Conservation (phyloP, 129 eudicot genomes). For the Sambucus nigra region DNA sequence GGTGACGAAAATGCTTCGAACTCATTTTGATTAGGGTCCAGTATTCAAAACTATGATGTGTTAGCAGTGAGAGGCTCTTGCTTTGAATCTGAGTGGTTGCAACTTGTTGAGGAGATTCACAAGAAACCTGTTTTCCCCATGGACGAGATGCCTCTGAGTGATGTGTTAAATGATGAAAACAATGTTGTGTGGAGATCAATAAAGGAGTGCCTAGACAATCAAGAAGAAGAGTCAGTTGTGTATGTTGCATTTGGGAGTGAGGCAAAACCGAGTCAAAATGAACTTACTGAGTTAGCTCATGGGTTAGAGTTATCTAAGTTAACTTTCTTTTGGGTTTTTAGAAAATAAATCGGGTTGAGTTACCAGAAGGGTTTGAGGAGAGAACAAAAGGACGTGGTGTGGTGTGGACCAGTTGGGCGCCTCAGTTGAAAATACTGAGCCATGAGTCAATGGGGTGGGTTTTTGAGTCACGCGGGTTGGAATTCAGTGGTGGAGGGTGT, state of each 20-base stretch:
- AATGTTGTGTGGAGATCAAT: not conserved
- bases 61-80: not conserved
- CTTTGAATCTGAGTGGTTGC: not conserved
- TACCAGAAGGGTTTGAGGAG: conserved; percentile 18
- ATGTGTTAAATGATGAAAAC: too few species aligned
- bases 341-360: not conserved
- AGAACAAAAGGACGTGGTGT: conserved; percentile 5
- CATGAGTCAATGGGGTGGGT: conserved; percentile 17
- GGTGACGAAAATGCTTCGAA: not conserved
- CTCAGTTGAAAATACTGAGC: conserved; percentile 16
- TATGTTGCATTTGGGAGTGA: conserved; percentile 15
- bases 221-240: not conserved
- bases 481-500: conserved; percentile 13
- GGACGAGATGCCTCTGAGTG: not conserved
- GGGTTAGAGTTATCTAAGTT: conserved; percentile 15
- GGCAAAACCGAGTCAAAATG: conserved; percentile 10
- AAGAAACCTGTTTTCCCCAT: not conserved
- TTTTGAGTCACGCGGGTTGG: conserved; percentile 14
- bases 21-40: not conserved
- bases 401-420: conserved; percentile 19
- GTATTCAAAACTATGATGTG: not conserved
- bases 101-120: not conserved
- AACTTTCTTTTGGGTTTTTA: conserved; percentile 12
- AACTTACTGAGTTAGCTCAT: conserved; percentile 15
- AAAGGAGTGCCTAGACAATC: conserved; percentile 12